A percentile compares a stretch with the other conserved stretches of the same genome.
Evolutionary conservation across 2,329 filamentous ascomycete species (phyloP).

Genomic region (Colletotrichum viniferum): DNA sequence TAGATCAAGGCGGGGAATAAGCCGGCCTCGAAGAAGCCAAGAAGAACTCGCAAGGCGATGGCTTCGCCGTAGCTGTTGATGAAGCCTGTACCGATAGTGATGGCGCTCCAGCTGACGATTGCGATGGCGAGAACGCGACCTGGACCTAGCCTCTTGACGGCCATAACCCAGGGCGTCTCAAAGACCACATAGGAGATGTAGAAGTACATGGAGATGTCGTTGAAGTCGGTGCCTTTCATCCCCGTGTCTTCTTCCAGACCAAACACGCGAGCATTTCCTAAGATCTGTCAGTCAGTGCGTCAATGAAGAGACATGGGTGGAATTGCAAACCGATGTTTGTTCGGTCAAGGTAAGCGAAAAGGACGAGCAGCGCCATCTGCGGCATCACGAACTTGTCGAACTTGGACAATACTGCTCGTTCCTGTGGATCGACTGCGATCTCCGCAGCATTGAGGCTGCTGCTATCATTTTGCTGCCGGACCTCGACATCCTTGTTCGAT

Average conservation of each 20-base stretch:
- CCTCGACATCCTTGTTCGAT: neutral
- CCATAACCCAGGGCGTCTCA: constrained; percentile 33
- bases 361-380: neutral
- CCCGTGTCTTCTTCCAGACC: constrained; percentile 35
- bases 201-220: constrained; percentile 31
- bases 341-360: neutral
- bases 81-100: constrained; percentile 35
- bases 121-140: constrained; percentile 29
- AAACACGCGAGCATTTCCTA: constrained; percentile 38
- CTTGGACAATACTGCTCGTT: neutral
- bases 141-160: constrained; percentile 34
- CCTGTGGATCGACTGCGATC: neutral
- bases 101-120: constrained; percentile 35
- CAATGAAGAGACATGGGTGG: neutral
- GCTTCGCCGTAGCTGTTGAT: constrained; percentile 29
- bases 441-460: neutral
- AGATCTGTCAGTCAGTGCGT: neutral
- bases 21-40: constrained; percentile 39
- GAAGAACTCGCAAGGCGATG: constrained; percentile 32
- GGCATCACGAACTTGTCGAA: neutral
- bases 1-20: constrained; percentile 35
- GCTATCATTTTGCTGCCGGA: neutral
- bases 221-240: constrained; percentile 34
- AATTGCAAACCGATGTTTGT: neutral
- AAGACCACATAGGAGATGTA: constrained; percentile 32